These are phyloP conservation scores for Capronia epimyces DNA, from an alignment of 2,329 filamentous ascomycete genomes.

Conservation along the genomic window DNA sequence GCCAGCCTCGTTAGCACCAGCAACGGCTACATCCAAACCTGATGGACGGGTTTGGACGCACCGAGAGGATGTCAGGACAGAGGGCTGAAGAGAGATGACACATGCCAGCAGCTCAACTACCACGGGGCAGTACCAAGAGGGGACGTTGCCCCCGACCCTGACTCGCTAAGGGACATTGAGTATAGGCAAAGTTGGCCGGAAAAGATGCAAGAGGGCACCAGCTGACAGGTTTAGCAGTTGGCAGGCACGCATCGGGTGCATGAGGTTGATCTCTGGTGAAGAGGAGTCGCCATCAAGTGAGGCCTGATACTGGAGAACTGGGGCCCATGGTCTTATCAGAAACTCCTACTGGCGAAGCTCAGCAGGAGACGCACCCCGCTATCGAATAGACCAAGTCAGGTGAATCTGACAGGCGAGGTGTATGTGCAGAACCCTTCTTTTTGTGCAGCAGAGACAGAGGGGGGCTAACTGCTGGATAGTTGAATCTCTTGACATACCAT, in stretches of 20 bases:
- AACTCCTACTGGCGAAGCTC: constrained; percentile 6
- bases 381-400: neutral
- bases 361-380: constrained; percentile 9
- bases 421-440: neutral
- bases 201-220: constrained; percentile 7
- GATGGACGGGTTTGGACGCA: neutral
- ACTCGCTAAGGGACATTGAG: constrained; percentile 12
- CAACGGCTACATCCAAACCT: neutral
- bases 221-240: constrained; percentile 6
- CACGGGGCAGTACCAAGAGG: neutral
- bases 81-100: neutral
- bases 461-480: neutral
- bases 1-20: neutral
- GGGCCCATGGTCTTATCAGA: constrained; percentile 17
- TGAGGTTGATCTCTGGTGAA: constrained; percentile 1
- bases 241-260: neutral
- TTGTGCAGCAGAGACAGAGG: neutral
- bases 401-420: neutral
- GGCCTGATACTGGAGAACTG: constrained; percentile 2
- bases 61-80: neutral
- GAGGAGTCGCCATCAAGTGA: neutral
- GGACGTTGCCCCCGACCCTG: neutral
- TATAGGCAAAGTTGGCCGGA: constrained; percentile 6
- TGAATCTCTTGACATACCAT: neutral
- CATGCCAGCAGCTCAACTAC: neutral